Evolutionary conservation across 768 basidiomycete species (phyloP).

Genomic region (Tricholoma bakamatsutake): DNA sequence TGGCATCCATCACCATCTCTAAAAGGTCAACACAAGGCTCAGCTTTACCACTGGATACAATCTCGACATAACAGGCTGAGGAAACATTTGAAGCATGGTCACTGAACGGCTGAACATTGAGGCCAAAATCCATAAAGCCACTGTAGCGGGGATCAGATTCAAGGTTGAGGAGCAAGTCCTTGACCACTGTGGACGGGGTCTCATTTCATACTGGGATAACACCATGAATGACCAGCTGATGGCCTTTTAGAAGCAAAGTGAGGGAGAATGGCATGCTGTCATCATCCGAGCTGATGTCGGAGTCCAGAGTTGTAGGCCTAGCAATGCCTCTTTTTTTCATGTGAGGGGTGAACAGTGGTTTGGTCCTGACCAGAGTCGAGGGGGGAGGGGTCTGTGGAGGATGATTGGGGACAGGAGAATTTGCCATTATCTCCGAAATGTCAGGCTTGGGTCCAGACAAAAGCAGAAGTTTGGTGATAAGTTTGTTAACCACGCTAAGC

Average conservation of each 20-base stretch:
- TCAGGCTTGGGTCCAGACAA: no score
- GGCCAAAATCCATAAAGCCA: not conserved
- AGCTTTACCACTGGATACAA: not conserved
- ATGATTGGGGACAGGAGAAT: no score
- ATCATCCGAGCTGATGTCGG: not conserved
- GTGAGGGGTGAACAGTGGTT: not conserved
- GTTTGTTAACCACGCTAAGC: no score
- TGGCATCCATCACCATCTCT: not conserved
- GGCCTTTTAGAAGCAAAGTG: not conserved
- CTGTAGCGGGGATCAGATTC: not conserved
- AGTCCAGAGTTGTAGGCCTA: not conserved
- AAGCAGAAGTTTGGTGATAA: no score
- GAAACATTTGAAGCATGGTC: no score
- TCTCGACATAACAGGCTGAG: constrained; percentile 4
- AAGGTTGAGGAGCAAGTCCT: not conserved
- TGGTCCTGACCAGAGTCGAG: not conserved
- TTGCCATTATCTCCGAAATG: no score
- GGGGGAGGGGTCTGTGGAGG: not conserved
- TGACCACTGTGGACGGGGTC: not conserved
- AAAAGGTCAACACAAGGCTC: constrained; percentile 1
- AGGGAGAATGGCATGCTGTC: not conserved
- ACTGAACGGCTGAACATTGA: not conserved
- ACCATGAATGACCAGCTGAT: not conserved
- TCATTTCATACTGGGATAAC: not conserved
- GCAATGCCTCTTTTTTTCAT: not conserved